phyloP scores from a whole-genome alignment of 108 stramenopile genomes.

The Pinguiococcus pyrenoidosus region DNA sequence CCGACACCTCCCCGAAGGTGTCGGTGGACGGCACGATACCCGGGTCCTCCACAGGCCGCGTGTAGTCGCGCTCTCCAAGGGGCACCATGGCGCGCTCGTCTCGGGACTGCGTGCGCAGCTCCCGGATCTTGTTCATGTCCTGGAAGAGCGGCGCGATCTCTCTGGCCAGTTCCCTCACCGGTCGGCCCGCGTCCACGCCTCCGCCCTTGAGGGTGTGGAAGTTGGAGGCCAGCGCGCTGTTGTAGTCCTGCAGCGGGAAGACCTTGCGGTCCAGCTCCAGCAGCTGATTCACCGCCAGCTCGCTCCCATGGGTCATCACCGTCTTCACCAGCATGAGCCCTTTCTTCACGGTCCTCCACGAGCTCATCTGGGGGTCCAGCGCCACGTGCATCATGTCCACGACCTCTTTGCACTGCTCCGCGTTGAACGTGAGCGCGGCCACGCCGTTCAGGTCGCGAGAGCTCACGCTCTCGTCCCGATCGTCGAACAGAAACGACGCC shows the following conservation, averaged over 20 bases:
- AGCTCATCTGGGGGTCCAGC: neutral
- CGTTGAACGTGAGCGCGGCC: slow-evolving; percentile 1
- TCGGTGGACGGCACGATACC: neutral
- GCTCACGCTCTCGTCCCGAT: no score
- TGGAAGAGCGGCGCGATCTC: neutral
- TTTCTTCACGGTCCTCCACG: slow-evolving; percentile 7
- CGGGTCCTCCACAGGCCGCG: neutral
- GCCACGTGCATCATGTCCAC: neutral
- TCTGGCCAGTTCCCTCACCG: neutral
- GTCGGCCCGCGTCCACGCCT: neutral
- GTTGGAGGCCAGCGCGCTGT: neutral
- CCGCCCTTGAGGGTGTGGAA: neutral
- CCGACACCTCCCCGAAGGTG: neutral
- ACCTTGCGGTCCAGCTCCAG: neutral
- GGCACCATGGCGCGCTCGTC: neutral
- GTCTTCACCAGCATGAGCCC: neutral
- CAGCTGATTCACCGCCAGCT: neutral
- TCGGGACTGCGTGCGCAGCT: neutral
- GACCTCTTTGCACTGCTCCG: neutral
- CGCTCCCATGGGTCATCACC: neutral
- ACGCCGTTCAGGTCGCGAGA: no score
- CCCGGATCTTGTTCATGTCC: neutral
- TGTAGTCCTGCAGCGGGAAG: neutral
- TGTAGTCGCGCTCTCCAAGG: neutral
- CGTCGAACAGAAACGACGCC: no score